Base-by-base conservation (phyloP, 2,329 filamentous ascomycete genomes). In the Aschersonia sp. region DNA sequence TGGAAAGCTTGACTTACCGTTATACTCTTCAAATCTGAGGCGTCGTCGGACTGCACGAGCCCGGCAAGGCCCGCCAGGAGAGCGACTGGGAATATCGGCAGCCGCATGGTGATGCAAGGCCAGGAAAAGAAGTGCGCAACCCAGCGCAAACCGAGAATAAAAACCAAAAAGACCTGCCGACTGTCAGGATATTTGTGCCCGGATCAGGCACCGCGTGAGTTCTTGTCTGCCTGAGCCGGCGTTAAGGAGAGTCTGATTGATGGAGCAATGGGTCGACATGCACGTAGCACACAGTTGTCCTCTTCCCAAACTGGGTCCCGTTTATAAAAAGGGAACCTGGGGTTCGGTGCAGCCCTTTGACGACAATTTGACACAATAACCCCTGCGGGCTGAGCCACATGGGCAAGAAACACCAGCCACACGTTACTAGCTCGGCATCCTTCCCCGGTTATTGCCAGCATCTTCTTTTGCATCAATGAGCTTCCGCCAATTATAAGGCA, bases 1-100 rank as follows among this genome's bases (percentile, higher is more conserved):
- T 22, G 22, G 22, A 22, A 22, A 22, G 22, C 22, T 14, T 5
- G 35, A 58, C 69, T 51, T 63, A 73, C 70, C 61, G 66, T 63
- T 56, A 75, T 73, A 62, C 70, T 73, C 65, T 72, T 73, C 54
- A 73, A 62, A 40, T 72, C 78, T 4, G 53, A 53, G 53, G 72
- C 71, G 44, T 68, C 71, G 42, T 61, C 54, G 58, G 78, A 72
- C 50, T 68, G 63, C 52, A 70, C 67, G 50, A 66, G 70, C 62
- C 72, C 72, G 51, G 75, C 67, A 52, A 69, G 63, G 48, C 70
- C 68, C 58, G 70, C 70, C 57, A 74, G 63, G 60, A 72, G 65
- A 59, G 68, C 63, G 55, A 69, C 66, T 54, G 70, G 66, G 58
- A 75, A 55, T 52, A 63, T 67, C 50, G 67, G 64, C 57, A 71